Conservation (phyloP, 768 basidiomycete genomes). For the Trametes cubensis region DNA sequence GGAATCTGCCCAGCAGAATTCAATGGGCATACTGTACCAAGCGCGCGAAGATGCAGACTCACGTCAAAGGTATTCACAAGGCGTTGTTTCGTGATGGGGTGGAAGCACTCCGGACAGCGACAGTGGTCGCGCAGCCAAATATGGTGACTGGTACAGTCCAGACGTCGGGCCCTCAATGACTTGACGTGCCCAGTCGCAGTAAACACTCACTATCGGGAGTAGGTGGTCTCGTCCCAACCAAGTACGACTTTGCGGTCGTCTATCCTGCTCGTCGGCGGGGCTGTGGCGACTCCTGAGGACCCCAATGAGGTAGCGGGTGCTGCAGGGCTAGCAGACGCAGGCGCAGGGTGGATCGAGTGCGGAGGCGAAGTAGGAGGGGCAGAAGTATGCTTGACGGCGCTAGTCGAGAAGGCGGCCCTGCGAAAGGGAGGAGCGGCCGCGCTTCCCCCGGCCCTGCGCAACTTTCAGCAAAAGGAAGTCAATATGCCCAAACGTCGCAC, state of each 20-base stretch:
- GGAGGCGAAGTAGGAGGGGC: background rate
- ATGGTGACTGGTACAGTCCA: slow-evolving; percentile 64
- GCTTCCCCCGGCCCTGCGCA: too few relatives aligned
- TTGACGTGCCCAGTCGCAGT: background rate
- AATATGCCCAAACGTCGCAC: too few relatives aligned
- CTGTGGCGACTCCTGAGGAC: background rate
- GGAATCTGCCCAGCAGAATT: slow-evolving; percentile 62
- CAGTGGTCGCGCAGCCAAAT: slow-evolving; percentile 95
- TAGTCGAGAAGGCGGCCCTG: slow-evolving; percentile 1
- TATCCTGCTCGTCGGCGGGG: slow-evolving; percentile 41
- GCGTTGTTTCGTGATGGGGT: slow-evolving; percentile 88
- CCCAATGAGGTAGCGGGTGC: background rate
- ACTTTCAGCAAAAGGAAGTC: too few relatives aligned
- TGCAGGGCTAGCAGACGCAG: too few relatives aligned
- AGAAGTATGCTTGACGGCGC: background rate
- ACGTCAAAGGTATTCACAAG: slow-evolving; percentile 85
- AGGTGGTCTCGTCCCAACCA: slow-evolving; percentile 70
- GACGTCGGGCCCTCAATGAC: background rate
- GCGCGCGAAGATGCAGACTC: background rate
- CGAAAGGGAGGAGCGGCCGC: background rate
- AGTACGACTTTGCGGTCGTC: slow-evolving; percentile 66
- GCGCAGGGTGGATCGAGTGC: too few relatives aligned
- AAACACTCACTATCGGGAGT: slow-evolving; percentile 74
- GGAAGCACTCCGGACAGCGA: slow-evolving; percentile 84
- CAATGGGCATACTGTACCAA: too few relatives aligned